Base-by-base conservation (phyloP, 2,329 filamentous ascomycete genomes). In the Aspergillus jensenii region DNA sequence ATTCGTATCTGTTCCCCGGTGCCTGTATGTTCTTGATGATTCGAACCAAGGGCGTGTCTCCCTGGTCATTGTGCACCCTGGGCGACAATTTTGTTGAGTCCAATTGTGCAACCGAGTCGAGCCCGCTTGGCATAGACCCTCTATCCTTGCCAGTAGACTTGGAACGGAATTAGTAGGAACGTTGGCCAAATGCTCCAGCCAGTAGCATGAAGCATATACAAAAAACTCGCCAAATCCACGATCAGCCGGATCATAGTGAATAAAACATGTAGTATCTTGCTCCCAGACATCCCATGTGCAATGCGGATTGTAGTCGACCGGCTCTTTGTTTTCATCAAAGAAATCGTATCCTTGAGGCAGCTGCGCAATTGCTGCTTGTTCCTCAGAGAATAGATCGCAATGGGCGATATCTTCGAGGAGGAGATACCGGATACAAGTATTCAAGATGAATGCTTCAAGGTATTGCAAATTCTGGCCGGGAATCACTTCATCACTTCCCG, bases 181-280 rank as follows among this genome's bases (percentile, higher is more conserved):
- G 19, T 61, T 60, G 17, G 65, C 59, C 33, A 71, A 68, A 62
- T 76, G 71, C 1, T 73, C 61, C 3, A 67, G 27, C 71, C 73
- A 76, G 45, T 74, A 55, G 59, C 73, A 74, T 44, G 73, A 72
- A 35, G 74, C 70, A 53, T 76, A 76, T 49, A 68, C 65, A 51
- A 76, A 75, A 55, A 69, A 65, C 46, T 67, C 64, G 39, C 66
- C 65, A 59, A 70, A 68, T 15, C 65, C 64, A 46, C 64, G 60
- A 21, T 68, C 67, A 52, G 47, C 39, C 27, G 67, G 64, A 53
- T 68, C 59, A 40, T 69, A 53, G 27, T 14, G 40, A 56, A 47
- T 66, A 55, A 40, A 21, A 21, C 21, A 21, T 21, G 21, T 66
- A 67, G 4, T 68, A 52, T 40, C 31, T 47, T 8, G 21, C 1